These are phyloP conservation scores for Trichoderma lentiforme DNA, from an alignment of 2,329 filamentous ascomycete species.

Conservation along the genomic window DNA sequence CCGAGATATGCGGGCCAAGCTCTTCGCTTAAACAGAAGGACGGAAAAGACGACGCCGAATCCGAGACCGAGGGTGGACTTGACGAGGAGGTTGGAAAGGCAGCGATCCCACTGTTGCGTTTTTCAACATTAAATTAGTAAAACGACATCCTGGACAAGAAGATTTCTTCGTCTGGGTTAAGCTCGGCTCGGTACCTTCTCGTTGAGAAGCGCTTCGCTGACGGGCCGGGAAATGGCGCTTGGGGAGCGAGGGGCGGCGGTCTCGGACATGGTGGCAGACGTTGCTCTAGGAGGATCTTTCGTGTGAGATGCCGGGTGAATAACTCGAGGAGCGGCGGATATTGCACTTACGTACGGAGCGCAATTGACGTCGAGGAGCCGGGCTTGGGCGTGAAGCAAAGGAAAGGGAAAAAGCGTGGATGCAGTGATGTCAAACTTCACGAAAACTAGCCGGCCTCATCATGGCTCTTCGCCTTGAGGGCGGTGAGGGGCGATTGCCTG, in stretches of 20 bases:
- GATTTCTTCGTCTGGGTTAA: not conserved
- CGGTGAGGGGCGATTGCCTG: constrained; percentile 37
- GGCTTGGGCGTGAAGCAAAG: constrained; percentile 25
- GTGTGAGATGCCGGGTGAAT: not conserved
- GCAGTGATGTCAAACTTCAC: constrained; percentile 36
- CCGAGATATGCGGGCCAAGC: constrained; percentile 97
- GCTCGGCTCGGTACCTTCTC: constrained; percentile 73
- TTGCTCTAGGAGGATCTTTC: not conserved
- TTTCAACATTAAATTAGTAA: not conserved
- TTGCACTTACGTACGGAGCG: constrained; percentile 20
- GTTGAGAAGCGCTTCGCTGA: constrained; percentile 97
- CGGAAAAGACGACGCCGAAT: constrained; percentile 98
- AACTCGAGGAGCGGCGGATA: not conserved
- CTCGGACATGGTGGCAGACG: constrained; percentile 49
- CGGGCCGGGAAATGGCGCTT: constrained; percentile 71
- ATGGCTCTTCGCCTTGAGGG: constrained; percentile 35
- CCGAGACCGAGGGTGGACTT: constrained; percentile 92
- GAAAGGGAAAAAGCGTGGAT: constrained; percentile 30
- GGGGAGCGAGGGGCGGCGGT: constrained; percentile 50
- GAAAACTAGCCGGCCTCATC: constrained; percentile 38
- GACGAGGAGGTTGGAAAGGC: constrained; percentile 95
- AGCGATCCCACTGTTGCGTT: constrained; percentile 85
- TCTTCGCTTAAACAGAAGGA: constrained; percentile 95
- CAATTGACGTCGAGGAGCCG: constrained; percentile 20
- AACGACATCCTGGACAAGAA: constrained; percentile 22